These are phyloP conservation scores for Neofusicoccum cordaticola DNA, from an alignment of 2,329 filamentous ascomycete species.

Conservation along the genomic window DNA sequence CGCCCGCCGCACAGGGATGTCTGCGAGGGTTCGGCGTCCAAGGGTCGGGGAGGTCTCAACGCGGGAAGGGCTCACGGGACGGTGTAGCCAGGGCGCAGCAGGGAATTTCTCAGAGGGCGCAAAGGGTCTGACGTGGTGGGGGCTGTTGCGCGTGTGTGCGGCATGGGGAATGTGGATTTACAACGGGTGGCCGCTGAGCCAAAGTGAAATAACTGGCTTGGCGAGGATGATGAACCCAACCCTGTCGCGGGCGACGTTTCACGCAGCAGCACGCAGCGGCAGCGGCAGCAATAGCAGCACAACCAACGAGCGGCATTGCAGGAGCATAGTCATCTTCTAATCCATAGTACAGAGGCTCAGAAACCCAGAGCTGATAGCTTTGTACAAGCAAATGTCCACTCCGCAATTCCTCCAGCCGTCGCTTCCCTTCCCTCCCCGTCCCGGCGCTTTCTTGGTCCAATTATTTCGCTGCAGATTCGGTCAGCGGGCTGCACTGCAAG, in stretches of 20 bases:
- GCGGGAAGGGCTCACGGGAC: background rate
- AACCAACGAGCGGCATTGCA: background rate
- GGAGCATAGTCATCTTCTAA: conserved; percentile 28
- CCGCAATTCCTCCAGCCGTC: conserved; percentile 21
- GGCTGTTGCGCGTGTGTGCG: conserved; percentile 4
- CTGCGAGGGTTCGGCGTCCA: conserved; percentile 15
- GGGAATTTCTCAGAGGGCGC: background rate
- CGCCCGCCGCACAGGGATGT: conserved; percentile 18
- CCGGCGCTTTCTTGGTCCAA: conserved; percentile 20
- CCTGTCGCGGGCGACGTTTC: conserved; percentile 13
- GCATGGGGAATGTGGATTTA: conserved; percentile 11
- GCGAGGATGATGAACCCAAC: conserved; percentile 10
- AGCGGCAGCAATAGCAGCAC: background rate
- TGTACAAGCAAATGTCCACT: conserved; percentile 26
- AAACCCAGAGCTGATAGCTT: conserved; percentile 32
- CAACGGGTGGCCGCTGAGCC: background rate
- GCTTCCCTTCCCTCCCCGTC: conserved; percentile 15
- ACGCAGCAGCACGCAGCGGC: background rate
- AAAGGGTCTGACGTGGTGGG: conserved; percentile 7
- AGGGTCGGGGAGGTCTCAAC: conserved; percentile 2
- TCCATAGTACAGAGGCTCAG: conserved; percentile 33
- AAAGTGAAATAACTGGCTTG: conserved; percentile 14
- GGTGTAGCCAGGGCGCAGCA: background rate
- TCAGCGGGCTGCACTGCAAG: conserved; percentile 23
- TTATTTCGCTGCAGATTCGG: conserved; percentile 31